Evolutionary conservation across 495 filamentous ascomycete species (phyloP), one percentile per base, ranked within the genome.

Genomic region (Penicillium pulvis): DNA sequence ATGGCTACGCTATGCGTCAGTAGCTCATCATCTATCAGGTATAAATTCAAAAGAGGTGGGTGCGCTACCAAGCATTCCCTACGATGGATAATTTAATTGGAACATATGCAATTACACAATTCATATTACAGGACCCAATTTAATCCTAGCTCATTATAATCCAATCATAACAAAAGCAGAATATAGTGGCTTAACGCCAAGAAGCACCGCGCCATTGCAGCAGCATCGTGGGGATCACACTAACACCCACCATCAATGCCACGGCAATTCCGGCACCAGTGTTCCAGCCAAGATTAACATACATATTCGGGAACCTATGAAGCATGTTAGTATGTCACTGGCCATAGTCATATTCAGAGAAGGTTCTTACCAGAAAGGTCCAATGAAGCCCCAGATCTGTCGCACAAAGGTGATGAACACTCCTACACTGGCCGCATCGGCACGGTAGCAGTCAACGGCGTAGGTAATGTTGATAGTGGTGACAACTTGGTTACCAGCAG

Each of bases 391-490:
- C 81, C 81, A 85, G 4, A 70, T 77, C 57, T 80, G 76, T 28
- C 82, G 68, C 20, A 84, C 73, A 59, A 85, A 78, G 0, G 73
- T 84, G 48, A 85, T 79, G 53, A 84, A 84, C 4, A 86, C 82
- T 31, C 83, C 83, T 4, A 85, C 75, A 60, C 77, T 79, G 0
- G 73, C 76, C 2, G 80, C 70, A 36, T 83, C 77, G 24, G 78
- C 68, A 0, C 64, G 78, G 52, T 83, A 75, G 51, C 76, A 81
- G 56, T 85, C 83, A 0, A 86, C 79, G 0, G 81, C 76, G 58
- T 84, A 85, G 0, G 83, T 86, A 26, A 83, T 78, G 28, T 81
- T 62, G 6, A 85, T 70, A 0, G 81, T 86, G 0, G 83, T 86
- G 4, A 85, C 78, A 23, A 86, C 65, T 65, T 86, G 83, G 58